Base-by-base conservation (phyloP, 441 rosid species). In the Bocquillonia castaneifolia region DNA sequence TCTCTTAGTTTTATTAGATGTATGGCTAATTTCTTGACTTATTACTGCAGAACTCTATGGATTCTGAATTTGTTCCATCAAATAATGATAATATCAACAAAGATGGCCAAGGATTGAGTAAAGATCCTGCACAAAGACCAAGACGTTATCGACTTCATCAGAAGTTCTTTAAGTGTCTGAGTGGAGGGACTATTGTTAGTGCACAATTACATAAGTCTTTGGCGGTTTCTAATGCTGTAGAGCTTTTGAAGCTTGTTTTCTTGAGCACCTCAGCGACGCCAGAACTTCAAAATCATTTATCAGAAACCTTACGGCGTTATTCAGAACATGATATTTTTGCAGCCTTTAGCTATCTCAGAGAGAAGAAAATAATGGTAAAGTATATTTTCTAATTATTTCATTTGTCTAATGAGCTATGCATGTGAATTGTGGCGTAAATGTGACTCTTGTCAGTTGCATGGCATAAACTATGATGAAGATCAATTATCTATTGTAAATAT, bases 301-400 rank as follows among this genome's bases (percentile, higher is more conserved):
- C 86, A 76, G 95, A 84, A 82, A 92, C 94, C 62, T 77, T 95
- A 44, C 78, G 87, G 56, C 93, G 92, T 56, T 92, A 90, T 78
- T 95, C 99, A 56, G 96, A 95, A 68, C 90, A 84, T 68, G 99
- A 95, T 78, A 90, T 95, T 74, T 92, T 88, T 81, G 88, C 97
- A 42, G 99, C 97, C 72, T 92, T 88, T 83, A 89, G 88, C 89
- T 92, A 88, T 78, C 93, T 95, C 71, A 87, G 94, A 73, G 98
- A 88, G 76, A 89, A 83, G 80, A 90, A 85, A 73, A 81, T 84
- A 68, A 79, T 95, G 97, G 99, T 95, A 90, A 75, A 37, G 65
- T 64, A 34, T 73, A n/a, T 48, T 62, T 66, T 63, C 67, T 65
- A 62, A 26, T 66, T 64, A 37, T 70, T 74, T 52, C 25, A 22